Base-by-base conservation (phyloP, 805 yeast species). In the Candida tibetensis region DNA sequence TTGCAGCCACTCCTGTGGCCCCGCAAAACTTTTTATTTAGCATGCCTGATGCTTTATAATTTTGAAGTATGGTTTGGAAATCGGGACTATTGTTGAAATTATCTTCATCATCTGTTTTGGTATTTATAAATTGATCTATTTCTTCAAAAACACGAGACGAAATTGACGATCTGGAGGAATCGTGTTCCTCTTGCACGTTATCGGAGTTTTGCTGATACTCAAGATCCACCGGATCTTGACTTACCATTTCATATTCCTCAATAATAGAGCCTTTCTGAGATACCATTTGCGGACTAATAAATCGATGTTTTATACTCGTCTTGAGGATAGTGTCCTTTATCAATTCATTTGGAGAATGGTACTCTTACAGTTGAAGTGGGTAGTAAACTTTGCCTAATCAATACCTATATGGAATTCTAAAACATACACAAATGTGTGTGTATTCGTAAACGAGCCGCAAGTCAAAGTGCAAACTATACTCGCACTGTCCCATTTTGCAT, bases 111-210 rank as follows among this genome's bases (percentile, higher is more conserved):
- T 38, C 40, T 6, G 32, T 31, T 16, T 34, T 32, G 18, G 27
- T 13, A 23, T 37, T 37, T 15, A 53, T 32, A 39, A 34, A 44
- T 7, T 46, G 47, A 30, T 57, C 58, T 12, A 68, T 56, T 12
- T 51, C 53, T n/a, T 56, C 58, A 37, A 68, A 59, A 4, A 65
- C 19, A 6, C 29, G 46, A 1, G 72, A 67, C 4, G 58, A 43
- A 30, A 29, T 38, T 2, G 60, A 55, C 23, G 31, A 23, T 37
- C 42, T 17, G 28, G 37, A 15, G 29, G 29, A 26, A 26, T 42
- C 25, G 26, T 16, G 38, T 30, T 32, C 36, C 27, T 25, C 14
- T 33, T 15, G 36, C 33, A 28, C 23, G 30, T 18, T 6, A 30
- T 16, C 23, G 29, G 30, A 16, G 36, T 18, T 32, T 19, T 5